Evolutionary conservation across 352 stramenopile species (phyloP).

Genomic region (Phytophthora pisi): DNA sequence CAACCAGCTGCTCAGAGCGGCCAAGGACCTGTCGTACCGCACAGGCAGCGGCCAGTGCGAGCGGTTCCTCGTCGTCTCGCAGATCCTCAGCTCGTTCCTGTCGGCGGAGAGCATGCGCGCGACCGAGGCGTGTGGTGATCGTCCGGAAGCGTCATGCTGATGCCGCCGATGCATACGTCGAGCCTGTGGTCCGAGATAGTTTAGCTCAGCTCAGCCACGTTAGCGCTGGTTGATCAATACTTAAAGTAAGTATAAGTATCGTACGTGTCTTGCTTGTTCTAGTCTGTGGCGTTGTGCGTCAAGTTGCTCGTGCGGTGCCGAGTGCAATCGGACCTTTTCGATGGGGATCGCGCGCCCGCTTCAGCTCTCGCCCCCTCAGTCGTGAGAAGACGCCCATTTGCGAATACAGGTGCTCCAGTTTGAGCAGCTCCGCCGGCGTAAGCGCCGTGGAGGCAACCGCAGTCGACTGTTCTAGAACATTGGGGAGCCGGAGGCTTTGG

Average conservation of each 20-base stretch:
- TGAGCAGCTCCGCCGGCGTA: not conserved
- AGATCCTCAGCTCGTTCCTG: slow-evolving; percentile 65
- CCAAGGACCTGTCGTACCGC: slow-evolving; percentile 58
- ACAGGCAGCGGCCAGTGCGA: slow-evolving; percentile 40
- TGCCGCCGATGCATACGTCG: not conserved
- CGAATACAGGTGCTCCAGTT: no score
- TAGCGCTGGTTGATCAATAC: slow-evolving; percentile 1
- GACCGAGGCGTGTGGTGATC: slow-evolving; percentile 30
- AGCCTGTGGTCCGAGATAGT: not conserved
- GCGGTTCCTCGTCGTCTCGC: slow-evolving; percentile 51
- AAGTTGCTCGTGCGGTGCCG: not conserved
- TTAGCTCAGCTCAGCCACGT: not conserved
- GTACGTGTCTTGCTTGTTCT: not conserved
- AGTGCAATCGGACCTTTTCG: not conserved
- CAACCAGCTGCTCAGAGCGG: slow-evolving; percentile 44
- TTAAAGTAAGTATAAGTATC: not conserved
- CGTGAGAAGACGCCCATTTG: no score
- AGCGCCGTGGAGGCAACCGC: not conserved
- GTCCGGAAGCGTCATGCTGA: no score
- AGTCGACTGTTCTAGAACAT: not conserved
- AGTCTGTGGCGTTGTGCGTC: not conserved
- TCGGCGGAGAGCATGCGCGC: slow-evolving; percentile 34
- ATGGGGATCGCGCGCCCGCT: not conserved
- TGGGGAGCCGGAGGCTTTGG: no score
- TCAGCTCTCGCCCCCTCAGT: not conserved